Conservation (phyloP, 257 asterid genomes). For the Eustoma russellianum region DNA sequence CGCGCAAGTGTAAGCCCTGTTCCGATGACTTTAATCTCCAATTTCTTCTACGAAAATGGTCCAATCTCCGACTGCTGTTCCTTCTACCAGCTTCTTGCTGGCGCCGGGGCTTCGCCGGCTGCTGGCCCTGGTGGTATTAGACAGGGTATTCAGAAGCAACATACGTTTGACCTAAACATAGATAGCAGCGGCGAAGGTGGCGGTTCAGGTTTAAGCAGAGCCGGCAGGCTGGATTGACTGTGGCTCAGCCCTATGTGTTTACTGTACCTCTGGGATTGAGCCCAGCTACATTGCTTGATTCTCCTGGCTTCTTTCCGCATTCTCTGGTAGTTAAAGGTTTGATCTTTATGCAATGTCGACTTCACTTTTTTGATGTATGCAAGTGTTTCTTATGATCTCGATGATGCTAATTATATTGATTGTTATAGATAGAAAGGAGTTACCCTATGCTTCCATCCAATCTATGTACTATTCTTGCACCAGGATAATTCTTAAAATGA, state of each 20-base stretch:
- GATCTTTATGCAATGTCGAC: too few species aligned
- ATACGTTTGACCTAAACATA: constrained; percentile 3
- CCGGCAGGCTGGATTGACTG: constrained; percentile 44
- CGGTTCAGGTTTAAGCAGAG: constrained; percentile 36
- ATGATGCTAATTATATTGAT: too few species aligned
- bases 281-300: constrained; percentile 71
- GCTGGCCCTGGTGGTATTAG: constrained; percentile 12
- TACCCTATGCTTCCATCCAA: too few species aligned
- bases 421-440: too few species aligned
- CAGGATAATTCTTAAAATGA: too few species aligned
- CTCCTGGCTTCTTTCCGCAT: constrained; percentile 48
- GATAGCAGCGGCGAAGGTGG: constrained; percentile 12
- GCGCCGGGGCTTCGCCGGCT: constrained; percentile 38
- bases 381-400: too few species aligned
- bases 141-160: constrained; percentile 17
- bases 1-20: constrained; percentile 61
- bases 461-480: too few species aligned
- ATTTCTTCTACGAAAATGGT: constrained; percentile 62
- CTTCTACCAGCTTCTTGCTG: constrained; percentile 73
- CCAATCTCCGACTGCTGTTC: constrained; percentile 56
- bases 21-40: constrained; percentile 72
- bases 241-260: constrained; percentile 39
- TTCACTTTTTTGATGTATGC: too few species aligned
- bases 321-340: too few species aligned
- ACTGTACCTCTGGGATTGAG: constrained; percentile 71